A percentile compares a stretch with the other conserved stretches of the same genome.
These are phyloP conservation scores for Neurospora discreta DNA, from an alignment of 495 filamentous ascomycete species.

Conservation along the genomic window DNA sequence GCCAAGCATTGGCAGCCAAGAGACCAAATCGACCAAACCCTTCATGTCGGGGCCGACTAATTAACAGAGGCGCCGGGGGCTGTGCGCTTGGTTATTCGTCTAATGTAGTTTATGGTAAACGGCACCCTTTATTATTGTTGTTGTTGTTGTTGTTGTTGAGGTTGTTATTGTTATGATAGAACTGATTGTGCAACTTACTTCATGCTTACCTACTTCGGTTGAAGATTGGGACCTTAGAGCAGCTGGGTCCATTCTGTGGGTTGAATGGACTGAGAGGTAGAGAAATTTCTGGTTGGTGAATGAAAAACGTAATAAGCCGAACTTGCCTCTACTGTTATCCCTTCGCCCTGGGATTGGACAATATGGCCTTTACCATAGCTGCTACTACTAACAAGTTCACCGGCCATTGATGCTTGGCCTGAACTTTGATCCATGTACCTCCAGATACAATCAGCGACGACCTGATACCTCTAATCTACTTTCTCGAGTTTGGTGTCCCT, in stretches of 20 bases:
- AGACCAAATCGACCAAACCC: neutral
- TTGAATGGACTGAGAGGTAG: neutral
- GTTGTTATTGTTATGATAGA: too few species aligned
- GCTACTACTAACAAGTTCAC: neutral
- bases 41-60: neutral
- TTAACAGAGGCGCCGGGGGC: neutral
- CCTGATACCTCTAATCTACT: neutral
- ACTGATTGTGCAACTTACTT: neutral
- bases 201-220: neutral
- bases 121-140: too few species aligned
- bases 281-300: neutral
- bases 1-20: neutral
- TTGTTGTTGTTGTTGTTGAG: too few species aligned
- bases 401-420: neutral
- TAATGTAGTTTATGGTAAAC: neutral
- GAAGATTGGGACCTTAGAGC: neutral
- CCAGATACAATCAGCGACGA: neutral
- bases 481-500: neutral
- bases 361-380: neutral
- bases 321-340: neutral
- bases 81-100: neutral
- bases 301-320: neutral
- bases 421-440: neutral
- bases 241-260: neutral
- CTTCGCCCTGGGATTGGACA: neutral